Evolutionary conservation across 768 basidiomycete species (phyloP).

Genomic region (Chalciporus piperatus): DNA sequence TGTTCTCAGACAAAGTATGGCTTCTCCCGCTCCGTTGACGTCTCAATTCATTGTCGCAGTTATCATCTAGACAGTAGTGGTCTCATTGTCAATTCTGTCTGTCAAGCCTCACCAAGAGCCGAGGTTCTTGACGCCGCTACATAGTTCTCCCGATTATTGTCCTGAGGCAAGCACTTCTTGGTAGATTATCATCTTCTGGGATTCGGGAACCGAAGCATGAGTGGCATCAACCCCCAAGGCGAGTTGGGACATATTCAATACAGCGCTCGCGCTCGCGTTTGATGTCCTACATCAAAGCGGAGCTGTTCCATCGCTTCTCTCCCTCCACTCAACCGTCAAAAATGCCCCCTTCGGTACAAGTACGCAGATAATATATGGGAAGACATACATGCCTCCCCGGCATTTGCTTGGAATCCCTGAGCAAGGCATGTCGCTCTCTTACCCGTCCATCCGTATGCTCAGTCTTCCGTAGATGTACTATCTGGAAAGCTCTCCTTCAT

Average conservation of each 20-base stretch:
- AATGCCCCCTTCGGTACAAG: constrained; percentile 1
- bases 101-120: constrained; percentile 40
- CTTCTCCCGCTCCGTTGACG: neutral
- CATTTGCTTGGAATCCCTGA: constrained; percentile 32
- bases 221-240: constrained; percentile 17
- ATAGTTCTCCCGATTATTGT: constrained; percentile 32
- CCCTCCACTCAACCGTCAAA: constrained; percentile 27
- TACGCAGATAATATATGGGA: constrained; percentile 36
- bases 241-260: constrained; percentile 30
- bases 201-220: neutral
- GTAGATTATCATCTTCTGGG: constrained; percentile 15
- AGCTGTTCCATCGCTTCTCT: constrained; percentile 37
- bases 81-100: constrained; percentile 31
- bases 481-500: constrained; percentile 20
- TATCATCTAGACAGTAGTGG: constrained; percentile 27
- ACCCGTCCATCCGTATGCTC: neutral
- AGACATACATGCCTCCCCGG: constrained; percentile 39
- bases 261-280: constrained; percentile 30
- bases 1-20: constrained; percentile 19
- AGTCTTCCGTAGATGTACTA: constrained; percentile 20
- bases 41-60: constrained; percentile 18
- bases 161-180: constrained; percentile 32
- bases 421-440: constrained; percentile 16
- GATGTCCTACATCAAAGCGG: constrained; percentile 41
- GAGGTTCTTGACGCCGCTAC: constrained; percentile 37